Percentiles rank a stretch among this genome's conserved stretches.
Evolutionary conservation across 2,329 filamentous ascomycete species (phyloP).

Genomic region (Xylaria sp.): DNA sequence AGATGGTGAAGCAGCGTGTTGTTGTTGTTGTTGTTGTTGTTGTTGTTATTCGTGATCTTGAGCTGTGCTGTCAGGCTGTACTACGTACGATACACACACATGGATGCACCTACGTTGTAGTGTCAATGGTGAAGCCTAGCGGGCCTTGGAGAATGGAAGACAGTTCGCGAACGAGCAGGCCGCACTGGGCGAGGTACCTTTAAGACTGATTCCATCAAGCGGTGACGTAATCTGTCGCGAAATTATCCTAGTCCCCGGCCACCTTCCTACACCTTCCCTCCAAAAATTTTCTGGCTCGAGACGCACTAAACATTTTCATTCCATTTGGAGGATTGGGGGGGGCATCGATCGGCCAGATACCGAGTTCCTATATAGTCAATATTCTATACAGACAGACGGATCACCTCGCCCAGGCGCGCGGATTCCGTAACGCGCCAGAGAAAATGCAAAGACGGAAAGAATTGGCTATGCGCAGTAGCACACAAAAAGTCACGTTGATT

Average conservation of each 20-base stretch:
- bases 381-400: too few species aligned
- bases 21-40: too few species aligned
- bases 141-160: neutral
- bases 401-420: neutral
- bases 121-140: too few species aligned
- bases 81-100: too few species aligned
- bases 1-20: neutral
- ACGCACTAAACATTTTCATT: constrained; percentile 6
- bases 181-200: constrained; percentile 32
- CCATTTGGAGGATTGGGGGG: neutral
- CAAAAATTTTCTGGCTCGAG: constrained; percentile 20
- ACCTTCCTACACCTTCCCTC: constrained; percentile 20
- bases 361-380: too few species aligned
- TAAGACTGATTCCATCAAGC: constrained; percentile 18
- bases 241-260: constrained; percentile 21
- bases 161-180: constrained; percentile 19
- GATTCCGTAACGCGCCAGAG: neutral
- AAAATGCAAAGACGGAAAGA: neutral
- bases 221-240: constrained; percentile 38
- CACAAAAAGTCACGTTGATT: neutral
- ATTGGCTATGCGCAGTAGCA: too few species aligned
- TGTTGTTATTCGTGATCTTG: neutral
- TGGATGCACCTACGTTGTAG: too few species aligned
- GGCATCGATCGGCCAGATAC: too few species aligned
- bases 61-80: neutral